Base-by-base conservation (phyloP, 164 flowering plant species). In the Aristolochia californica region DNA sequence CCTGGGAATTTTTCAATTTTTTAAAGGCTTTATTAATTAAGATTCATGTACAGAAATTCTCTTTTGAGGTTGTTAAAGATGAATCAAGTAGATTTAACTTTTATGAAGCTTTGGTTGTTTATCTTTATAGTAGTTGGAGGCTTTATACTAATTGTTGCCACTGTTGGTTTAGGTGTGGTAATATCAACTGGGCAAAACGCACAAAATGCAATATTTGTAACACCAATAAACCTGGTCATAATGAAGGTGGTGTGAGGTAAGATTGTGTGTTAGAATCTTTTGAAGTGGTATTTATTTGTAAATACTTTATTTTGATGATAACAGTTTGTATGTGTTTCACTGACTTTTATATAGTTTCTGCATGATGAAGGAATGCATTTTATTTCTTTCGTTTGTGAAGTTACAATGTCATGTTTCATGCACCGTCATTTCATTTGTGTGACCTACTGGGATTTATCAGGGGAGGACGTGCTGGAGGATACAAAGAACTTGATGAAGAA, bases 181-280 rank as follows among this genome's bases (percentile, higher is more conserved):
- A 93, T 58, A 82, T 93, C 70, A 93, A 93, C 65, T 93, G 99
- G 99, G 99, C 97, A 69, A 93, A 93, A 72, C 91, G 97, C 17
- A 58, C 62, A 38, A 90, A 93, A 63, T 93, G 99, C 83, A 93
- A 93, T 64, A 76, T 93, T 49, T 93, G 99, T 73, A 93, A 89
- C 71, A 93, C 99, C 67, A 93, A 89, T 68, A 93, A 87, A 71
- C 97, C 99, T 62, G 99, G 99, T 70, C 79, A 71, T 57, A 89
- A 69, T 75, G 96, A 87, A 55, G 97, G 95, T 64, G 97, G 96
- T 64, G 90, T 89, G n/a, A 93, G 96, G 97, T 93, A 84, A 48
- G 51, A 25, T 13, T 30, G 26, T 53, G 26, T 20, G 23, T 26
- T 11, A 40, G 34, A 23, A 27, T 34, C 50, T 18, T 61, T 47